A percentile compares a stretch with the other conserved stretches of the same genome.
phyloP scores from a whole-genome alignment of 345 rosid genomes.

The Linum lewisii region DNA sequence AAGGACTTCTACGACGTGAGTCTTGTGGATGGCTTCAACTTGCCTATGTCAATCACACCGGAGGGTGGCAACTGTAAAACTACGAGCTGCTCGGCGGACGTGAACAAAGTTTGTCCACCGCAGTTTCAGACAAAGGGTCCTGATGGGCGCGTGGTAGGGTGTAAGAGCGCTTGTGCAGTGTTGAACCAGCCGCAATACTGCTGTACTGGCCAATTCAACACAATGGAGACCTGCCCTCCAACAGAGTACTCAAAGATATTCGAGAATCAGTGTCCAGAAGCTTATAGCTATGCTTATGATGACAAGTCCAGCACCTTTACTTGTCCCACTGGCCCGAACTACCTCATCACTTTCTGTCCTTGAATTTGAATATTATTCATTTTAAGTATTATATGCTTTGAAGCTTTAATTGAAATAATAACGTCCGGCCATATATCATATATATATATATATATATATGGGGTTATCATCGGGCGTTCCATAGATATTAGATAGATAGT shows the following conservation, averaged over 20 bases:
- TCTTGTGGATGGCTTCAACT: conserved; percentile 22
- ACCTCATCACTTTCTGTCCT: conserved; percentile 7
- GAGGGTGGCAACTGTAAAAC: conserved; percentile 19
- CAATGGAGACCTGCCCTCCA: conserved; percentile 13
- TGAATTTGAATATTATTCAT: background rate
- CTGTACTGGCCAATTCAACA: conserved; percentile 26
- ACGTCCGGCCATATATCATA: too few relatives aligned
- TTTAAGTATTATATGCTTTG: too few relatives aligned
- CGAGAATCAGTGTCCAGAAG: conserved; percentile 1
- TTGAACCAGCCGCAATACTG: conserved; percentile 28
- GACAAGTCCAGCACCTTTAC: conserved; percentile 9
- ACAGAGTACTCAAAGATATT: background rate
- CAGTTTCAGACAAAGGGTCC: conserved; percentile 24
- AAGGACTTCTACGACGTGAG: conserved; percentile 24
- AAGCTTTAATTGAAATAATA: too few relatives aligned
- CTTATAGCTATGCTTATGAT: conserved; percentile 8
- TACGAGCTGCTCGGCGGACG: conserved; percentile 21
- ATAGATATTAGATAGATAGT: too few relatives aligned
- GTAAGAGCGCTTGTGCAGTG: conserved; percentile 37
- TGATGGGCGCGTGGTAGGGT: conserved; percentile 22
- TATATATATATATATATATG: too few relatives aligned
- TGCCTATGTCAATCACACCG: conserved; percentile 23
- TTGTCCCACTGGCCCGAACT: conserved; percentile 5
- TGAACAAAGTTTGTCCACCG: conserved; percentile 34
- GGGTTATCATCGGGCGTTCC: too few relatives aligned